These are phyloP conservation scores for Neurospora sp. DNA, from an alignment of 495 filamentous ascomycete species.

Conservation along the genomic window DNA sequence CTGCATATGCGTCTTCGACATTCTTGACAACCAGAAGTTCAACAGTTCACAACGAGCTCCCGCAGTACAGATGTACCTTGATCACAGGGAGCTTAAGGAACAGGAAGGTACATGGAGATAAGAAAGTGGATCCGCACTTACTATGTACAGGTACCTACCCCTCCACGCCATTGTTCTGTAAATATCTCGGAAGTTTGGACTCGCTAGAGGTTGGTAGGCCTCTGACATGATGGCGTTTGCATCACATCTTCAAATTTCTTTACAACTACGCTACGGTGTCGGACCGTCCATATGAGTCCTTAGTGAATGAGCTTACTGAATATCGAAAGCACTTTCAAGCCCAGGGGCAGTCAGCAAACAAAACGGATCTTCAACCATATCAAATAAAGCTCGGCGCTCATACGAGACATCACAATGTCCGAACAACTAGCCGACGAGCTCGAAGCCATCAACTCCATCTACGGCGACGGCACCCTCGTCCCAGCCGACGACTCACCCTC, in stretches of 20 bases:
- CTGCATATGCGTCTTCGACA: not conserved
- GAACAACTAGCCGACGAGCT: slow-evolving; percentile 77
- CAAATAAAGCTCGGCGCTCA: not conserved
- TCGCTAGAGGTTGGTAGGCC: not conserved
- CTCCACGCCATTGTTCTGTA: not conserved
- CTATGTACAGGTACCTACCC: not conserved
- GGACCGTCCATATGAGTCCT: not conserved
- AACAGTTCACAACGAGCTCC: not conserved
- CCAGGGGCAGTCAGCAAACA: too few relatives aligned
- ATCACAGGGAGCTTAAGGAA: not conserved
- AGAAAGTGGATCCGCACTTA: not conserved
- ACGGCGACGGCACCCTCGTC: slow-evolving; percentile 56
- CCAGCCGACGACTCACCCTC: slow-evolving; percentile 15
- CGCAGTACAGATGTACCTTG: not conserved
- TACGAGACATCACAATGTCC: slow-evolving; percentile 38
- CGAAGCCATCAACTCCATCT: slow-evolving; percentile 88
- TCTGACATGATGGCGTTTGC: not conserved
- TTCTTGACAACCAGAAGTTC: not conserved
- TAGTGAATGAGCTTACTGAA: too few relatives aligned
- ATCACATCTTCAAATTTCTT: not conserved
- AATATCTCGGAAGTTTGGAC: not conserved
- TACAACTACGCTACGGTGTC: not conserved
- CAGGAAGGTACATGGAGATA: not conserved
- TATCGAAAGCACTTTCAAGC: too few relatives aligned
- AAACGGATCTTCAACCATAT: not conserved